Base-by-base conservation (phyloP, 345 rosid genomes). In the Eutrema heterophyllum region DNA sequence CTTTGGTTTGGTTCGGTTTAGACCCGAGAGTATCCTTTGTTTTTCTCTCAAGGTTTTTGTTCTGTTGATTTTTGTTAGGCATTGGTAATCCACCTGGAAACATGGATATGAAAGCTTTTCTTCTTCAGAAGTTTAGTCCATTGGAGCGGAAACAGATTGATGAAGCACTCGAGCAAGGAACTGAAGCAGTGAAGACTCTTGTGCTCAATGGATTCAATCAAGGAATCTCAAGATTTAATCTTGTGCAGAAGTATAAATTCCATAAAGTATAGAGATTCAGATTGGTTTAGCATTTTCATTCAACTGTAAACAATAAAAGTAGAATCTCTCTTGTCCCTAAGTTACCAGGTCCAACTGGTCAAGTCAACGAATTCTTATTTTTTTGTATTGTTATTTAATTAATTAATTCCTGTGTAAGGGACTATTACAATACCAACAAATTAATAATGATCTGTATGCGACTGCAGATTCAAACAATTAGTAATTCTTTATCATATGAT, bases 71-170 rank as follows among this genome's bases (percentile, higher is more conserved):
- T 38, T 64, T 64, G 45, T 73, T 81, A 91, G 97, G 98, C 49
- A 86, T 94, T 68, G 96, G 96, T 78, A 88, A 87, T 63, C 93
- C 97, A 67, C 97, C 97, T 7, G 98, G 96, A 52, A 79, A 76
- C 43, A 94, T 94, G 95, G 97, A 94, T 83, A 81, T 89, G 89
- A 91, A 83, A 82, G 97, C 98, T 72, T 94, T 82, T 76, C 97
- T 89, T 71, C 81, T 94, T 41, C 97, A 89, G 77, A 88, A 88
- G 69, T 91, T 94, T 73, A 94, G 96, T 70, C 49, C 84, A 7
- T 76, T 46, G 29, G 97, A 94, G 82, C 83, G 81, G 65, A 75
- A 79, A 61, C 95, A 91, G 95, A 88, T 88, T 7, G 86, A 89
- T 75, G 77, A 49, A 50, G 90, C 93, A 14, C 69, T 88, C 11